Conservation (phyloP, 345 rosid genomes). For the Sisymbrium altissimum region DNA sequence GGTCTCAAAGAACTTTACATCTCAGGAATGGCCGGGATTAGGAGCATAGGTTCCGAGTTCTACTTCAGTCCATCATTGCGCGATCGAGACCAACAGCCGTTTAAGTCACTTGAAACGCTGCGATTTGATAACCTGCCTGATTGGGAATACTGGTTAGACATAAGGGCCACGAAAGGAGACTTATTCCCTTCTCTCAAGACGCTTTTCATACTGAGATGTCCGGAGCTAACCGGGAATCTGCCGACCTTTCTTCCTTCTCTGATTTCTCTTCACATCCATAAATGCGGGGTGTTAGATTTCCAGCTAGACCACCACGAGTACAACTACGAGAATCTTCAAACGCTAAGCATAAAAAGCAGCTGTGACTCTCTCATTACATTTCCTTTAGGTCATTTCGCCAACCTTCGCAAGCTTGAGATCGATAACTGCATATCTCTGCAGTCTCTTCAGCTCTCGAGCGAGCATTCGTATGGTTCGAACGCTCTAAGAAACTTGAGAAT, state of each 20-base stretch:
- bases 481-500: slow-evolving; percentile 25
- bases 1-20: slow-evolving; percentile 39
- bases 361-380: slow-evolving; percentile 32
- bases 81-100: slow-evolving; percentile 28
- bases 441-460: slow-evolving; percentile 17
- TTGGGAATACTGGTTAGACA: slow-evolving; percentile 36
- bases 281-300: slow-evolving; percentile 25
- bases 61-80: slow-evolving; percentile 6
- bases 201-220: slow-evolving; percentile 35
- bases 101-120: slow-evolving; percentile 35
- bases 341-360: slow-evolving; percentile 24
- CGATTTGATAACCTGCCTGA: slow-evolving; percentile 23
- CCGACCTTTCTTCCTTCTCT: slow-evolving; percentile 38
- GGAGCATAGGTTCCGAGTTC: slow-evolving; percentile 31
- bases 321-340: slow-evolving; percentile 27
- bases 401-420: slow-evolving; percentile 27
- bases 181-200: slow-evolving; percentile 40
- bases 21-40: slow-evolving; percentile 29
- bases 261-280: slow-evolving; percentile 21
- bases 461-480: background rate
- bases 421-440: slow-evolving; percentile 27
- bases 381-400: slow-evolving; percentile 28
- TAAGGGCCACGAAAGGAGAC: slow-evolving; percentile 5
- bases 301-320: slow-evolving; percentile 19
- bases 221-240: slow-evolving; percentile 14